Conservation (phyloP, 2,329 filamentous ascomycete species). For the Diaporthe batatas region DNA sequence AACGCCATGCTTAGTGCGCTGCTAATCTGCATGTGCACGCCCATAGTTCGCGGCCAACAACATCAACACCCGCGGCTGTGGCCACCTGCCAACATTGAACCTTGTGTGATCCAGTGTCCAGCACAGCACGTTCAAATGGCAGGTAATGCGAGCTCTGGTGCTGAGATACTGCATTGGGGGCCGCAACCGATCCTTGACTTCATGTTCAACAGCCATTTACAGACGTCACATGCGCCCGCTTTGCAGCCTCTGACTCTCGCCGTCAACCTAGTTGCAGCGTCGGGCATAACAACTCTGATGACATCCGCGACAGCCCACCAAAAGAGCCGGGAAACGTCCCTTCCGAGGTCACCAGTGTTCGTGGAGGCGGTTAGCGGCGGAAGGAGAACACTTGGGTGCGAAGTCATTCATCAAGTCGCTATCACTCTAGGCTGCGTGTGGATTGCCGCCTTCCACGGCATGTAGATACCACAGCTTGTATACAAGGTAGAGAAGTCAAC, state of each 20-base stretch:
- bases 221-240: not conserved
- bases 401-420: not conserved
- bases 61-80: slow-evolving; percentile 10
- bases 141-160: slow-evolving; percentile 13
- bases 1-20: not conserved
- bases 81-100: slow-evolving; percentile 15
- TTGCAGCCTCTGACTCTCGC: not conserved
- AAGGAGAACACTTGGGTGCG: not conserved
- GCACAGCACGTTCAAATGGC: slow-evolving; percentile 31
- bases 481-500: not conserved
- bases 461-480: not conserved
- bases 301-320: not conserved
- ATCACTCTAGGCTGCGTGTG: not conserved
- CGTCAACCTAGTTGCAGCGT: not conserved
- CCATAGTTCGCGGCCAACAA: not conserved
- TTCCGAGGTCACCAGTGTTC: too few relatives aligned
- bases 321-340: not conserved
- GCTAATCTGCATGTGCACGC: not conserved
- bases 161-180: slow-evolving; percentile 8
- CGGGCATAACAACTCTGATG: slow-evolving; percentile 14
- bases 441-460: not conserved
- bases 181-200: slow-evolving; percentile 23
- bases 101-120: slow-evolving; percentile 28
- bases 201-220: slow-evolving; percentile 18
- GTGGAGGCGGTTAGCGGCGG: not conserved